Percentiles rank a stretch among this genome's conserved stretches.
These are phyloP conservation scores for Xylariaceae sp. DNA, from an alignment of 2,329 filamentous ascomycete genomes.

Conservation along the genomic window DNA sequence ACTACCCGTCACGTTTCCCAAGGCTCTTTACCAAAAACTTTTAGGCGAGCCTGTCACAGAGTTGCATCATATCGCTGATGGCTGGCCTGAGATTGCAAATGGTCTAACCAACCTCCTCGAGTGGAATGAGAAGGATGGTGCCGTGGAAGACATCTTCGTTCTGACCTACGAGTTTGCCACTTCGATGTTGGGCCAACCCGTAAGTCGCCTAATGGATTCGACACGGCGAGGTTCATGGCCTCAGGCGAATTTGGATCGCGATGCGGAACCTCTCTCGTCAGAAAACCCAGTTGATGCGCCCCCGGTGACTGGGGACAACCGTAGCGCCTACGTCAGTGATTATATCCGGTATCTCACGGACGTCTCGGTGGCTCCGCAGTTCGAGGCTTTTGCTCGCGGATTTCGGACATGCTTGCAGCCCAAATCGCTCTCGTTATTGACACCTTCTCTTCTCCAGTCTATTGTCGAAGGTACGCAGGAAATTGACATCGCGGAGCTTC, in stretches of 20 bases:
- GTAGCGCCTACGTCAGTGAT: constrained; percentile 71
- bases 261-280: constrained; percentile 28
- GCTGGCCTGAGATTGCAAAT: constrained; percentile 76
- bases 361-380: constrained; percentile 71
- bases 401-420: constrained; percentile 70
- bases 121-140: constrained; percentile 69
- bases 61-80: constrained; percentile 74
- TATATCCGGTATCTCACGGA: constrained; percentile 82
- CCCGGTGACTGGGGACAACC: constrained; percentile 76
- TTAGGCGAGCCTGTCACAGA: constrained; percentile 63
- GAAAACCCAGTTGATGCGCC: constrained; percentile 51
- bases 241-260: constrained; percentile 38
- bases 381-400: constrained; percentile 72
- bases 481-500: constrained; percentile 71
- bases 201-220: constrained; percentile 52
- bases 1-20: constrained; percentile 82
- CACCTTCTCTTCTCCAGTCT: constrained; percentile 63
- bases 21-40: constrained; percentile 75
- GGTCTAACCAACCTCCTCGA: constrained; percentile 67
- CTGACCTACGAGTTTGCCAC: constrained; percentile 83
- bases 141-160: constrained; percentile 75
- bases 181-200: constrained; percentile 49
- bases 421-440: constrained; percentile 68
- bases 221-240: constrained; percentile 46
- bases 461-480: constrained; percentile 78